Percentiles rank a stretch among this genome's conserved stretches.
These are phyloP conservation scores for Fusarium torreyae DNA, from an alignment of 2,329 filamentous ascomycete species.

Conservation along the genomic window DNA sequence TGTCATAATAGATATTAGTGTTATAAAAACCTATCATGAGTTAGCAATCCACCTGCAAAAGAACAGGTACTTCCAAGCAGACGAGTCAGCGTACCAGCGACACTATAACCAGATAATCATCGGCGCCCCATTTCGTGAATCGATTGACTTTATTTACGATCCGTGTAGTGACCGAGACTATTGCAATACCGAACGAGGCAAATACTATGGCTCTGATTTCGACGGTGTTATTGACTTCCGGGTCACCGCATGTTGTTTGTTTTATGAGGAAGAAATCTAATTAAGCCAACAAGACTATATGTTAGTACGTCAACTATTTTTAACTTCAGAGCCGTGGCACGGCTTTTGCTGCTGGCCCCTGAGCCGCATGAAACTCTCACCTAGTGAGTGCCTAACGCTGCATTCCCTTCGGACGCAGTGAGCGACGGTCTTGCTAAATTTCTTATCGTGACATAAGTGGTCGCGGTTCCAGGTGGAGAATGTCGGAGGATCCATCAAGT, in stretches of 20 bases:
- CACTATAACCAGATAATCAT: conserved; percentile 9
- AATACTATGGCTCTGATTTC: neutral
- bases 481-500: neutral
- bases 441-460: neutral
- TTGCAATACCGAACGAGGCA: neutral
- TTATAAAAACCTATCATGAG: rapidly evolving
- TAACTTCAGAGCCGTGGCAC: too few species aligned
- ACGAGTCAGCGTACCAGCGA: neutral
- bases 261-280: neutral
- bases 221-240: conserved; percentile 5
- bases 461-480: neutral
- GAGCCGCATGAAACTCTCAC: neutral
- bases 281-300: too few species aligned
- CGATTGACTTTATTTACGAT: neutral
- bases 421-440: neutral
- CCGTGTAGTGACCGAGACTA: neutral
- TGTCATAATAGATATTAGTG: neutral
- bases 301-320: neutral
- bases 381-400: neutral
- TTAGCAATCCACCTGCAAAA: neutral
- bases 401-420: neutral
- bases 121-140: conserved; percentile 9
- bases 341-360: neutral
- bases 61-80: rapidly evolving
- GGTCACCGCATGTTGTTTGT: neutral